Base-by-base conservation (phyloP, 495 filamentous ascomycete species). In the Aspergillus egyptiacus region DNA sequence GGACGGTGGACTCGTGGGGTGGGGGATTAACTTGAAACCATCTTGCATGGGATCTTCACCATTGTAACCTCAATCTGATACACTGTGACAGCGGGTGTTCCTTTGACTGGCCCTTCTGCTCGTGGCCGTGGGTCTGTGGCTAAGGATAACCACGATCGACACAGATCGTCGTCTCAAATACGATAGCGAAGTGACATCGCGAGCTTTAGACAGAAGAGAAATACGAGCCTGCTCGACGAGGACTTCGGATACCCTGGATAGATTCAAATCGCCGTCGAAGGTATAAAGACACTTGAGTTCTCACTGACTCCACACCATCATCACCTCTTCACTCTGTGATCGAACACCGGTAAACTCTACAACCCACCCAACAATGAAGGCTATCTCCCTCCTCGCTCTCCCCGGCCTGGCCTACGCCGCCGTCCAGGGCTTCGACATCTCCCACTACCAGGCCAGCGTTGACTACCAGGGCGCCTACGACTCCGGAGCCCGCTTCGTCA, bases 381-480 rank as follows among this genome's bases (percentile, higher is more conserved):
- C 31, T 44, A 23, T 56, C 49, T 33, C 46, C 23, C 17, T 49
- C 18, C 35, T 40, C 6, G 54, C 57, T n/a, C 52, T 55, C 27
- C 44, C 50, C 9, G 54, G 52, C 11, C 43, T 53, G 30, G 57
- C 66, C 31, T 52, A 40, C 15, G 47, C 54, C 13, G 66, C 70
- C 5, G 76, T 84, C 32, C 74, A 79, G 44, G 82, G 82, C 22
- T 84, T 85, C 53, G 82, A 85, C 53, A 78, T 85, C 55, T 84
- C 82, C 13, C 58, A 75, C 50, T 52, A 20, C 1, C 50, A 52
- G 19, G 14, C 31, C 36, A 40, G 14, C 15, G 36, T 44, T n/a
- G 17, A 54, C 45, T 42, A 46, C 17, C 3, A n/a, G 6, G 39
- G 24, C 36, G 38, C 37, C 38, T 44, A 41, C 13, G 3, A 15